These are phyloP conservation scores for Acanthamoeba culbertsoni DNA, from an alignment of 208 protist genomes.

Conservation along the genomic window DNA sequence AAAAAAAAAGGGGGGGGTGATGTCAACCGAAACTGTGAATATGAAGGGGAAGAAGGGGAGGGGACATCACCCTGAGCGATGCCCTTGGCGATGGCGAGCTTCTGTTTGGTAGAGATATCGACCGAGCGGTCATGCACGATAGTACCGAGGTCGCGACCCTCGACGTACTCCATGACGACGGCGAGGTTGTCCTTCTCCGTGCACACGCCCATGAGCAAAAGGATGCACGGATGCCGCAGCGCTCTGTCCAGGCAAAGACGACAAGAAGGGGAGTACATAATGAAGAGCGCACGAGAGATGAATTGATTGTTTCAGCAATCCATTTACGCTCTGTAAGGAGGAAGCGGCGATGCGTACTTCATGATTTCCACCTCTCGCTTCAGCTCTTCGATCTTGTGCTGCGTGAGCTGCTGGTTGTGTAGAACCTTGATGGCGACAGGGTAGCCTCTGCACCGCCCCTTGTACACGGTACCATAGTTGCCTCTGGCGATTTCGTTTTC, in stretches of 20 bases:
- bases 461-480: conserved; percentile 42
- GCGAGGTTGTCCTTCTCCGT: conserved; percentile 19
- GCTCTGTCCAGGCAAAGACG: background rate
- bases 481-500: background rate
- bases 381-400: background rate
- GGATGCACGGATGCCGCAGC: conserved; percentile 14
- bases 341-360: background rate
- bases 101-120: background rate
- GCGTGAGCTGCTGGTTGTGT: conserved; percentile 13
- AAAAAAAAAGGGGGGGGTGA: background rate
- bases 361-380: conserved; percentile 33
- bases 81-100: conserved; percentile 14
- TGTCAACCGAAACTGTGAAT: no score
- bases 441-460: background rate
- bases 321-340: background rate
- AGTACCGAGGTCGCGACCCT: background rate
- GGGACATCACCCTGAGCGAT: background rate
- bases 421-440: conserved; percentile 49
- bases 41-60: background rate
- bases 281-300: background rate
- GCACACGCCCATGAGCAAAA: conserved; percentile 51
- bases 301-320: background rate
- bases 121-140: conserved; percentile 5
- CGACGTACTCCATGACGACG: conserved; percentile 44
- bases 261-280: background rate